phyloP scores from a whole-genome alignment of 2,329 filamentous ascomycete genomes.

The Clathrospora elynae region DNA sequence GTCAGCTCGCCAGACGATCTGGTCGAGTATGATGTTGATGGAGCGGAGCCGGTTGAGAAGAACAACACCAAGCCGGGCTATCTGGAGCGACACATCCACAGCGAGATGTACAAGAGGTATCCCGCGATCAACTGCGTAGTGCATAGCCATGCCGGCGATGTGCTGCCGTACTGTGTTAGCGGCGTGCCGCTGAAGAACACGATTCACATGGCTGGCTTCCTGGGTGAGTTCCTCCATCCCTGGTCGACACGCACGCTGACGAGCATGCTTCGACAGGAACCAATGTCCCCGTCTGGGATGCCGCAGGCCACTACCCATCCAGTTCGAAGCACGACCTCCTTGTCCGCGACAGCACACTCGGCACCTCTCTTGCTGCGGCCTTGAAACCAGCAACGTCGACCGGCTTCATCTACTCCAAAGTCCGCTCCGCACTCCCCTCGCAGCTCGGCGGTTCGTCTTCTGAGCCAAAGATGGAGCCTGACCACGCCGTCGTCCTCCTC shows the following conservation, averaged over 20 bases:
- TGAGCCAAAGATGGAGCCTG: constrained; percentile 41
- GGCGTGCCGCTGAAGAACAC: constrained; percentile 47
- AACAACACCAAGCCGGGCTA: constrained; percentile 44
- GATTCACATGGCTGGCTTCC: constrained; percentile 53
- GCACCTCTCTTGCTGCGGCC: constrained; percentile 43
- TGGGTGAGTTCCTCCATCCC: constrained; percentile 37
- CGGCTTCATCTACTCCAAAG: constrained; percentile 47
- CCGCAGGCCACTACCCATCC: constrained; percentile 35
- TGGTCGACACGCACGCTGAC: neutral
- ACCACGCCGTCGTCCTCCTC: constrained; percentile 48
- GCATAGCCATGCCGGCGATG: constrained; percentile 51
- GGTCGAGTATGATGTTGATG: constrained; percentile 52
- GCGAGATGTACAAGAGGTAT: constrained; percentile 54
- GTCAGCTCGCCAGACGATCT: constrained; percentile 51
- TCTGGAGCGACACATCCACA: constrained; percentile 54
- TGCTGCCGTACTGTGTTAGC: constrained; percentile 52
- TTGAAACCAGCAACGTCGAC: constrained; percentile 48
- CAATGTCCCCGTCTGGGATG: constrained; percentile 46
- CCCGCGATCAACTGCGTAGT: constrained; percentile 52
- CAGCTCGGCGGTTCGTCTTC: constrained; percentile 39
- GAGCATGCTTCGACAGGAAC: constrained; percentile 27
- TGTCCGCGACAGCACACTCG: constrained; percentile 38
- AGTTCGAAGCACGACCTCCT: constrained; percentile 45
- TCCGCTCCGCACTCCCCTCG: constrained; percentile 44
- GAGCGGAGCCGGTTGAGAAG: constrained; percentile 47